Conservation (phyloP, 2,329 filamentous ascomycete genomes). For the Epichloe coenophiala region DNA sequence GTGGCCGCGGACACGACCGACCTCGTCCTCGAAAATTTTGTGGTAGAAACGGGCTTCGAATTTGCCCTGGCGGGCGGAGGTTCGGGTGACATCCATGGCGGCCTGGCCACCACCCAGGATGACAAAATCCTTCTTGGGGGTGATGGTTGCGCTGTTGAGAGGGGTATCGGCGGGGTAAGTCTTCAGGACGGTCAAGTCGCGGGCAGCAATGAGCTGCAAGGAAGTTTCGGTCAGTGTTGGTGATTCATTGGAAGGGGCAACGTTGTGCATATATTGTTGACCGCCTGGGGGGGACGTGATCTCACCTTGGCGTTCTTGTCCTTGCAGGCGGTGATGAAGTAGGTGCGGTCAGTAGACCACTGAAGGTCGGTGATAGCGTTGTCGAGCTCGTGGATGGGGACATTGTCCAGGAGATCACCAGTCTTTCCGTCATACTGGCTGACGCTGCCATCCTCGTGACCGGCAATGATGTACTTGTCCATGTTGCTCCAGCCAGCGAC, state of each 20-base stretch:
- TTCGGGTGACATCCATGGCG: constrained; percentile 97
- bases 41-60: constrained; percentile 99
- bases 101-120: constrained; percentile 97
- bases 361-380: constrained; percentile 81
- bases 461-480: constrained; percentile 90
- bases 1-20: constrained; percentile 90
- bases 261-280: too few relatives aligned
- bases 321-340: constrained; percentile 97
- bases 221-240: background rate
- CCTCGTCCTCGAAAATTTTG: constrained; percentile 98
- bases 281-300: background rate
- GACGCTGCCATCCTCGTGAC: constrained; percentile 90
- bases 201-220: constrained; percentile 60
- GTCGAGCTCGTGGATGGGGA: constrained; percentile 76
- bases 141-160: constrained; percentile 89
- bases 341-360: constrained; percentile 85
- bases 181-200: constrained; percentile 84
- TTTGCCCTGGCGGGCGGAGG: constrained; percentile 87
- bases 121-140: constrained; percentile 91
- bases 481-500: constrained; percentile 95
- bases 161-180: constrained; percentile 86
- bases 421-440: constrained; percentile 87
- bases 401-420: constrained; percentile 69
- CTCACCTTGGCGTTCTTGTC: constrained; percentile 88
- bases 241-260: too few relatives aligned